These are phyloP conservation scores for Phytophthora pinifolia DNA, from an alignment of 352 stramenopile genomes.

Conservation along the genomic window DNA sequence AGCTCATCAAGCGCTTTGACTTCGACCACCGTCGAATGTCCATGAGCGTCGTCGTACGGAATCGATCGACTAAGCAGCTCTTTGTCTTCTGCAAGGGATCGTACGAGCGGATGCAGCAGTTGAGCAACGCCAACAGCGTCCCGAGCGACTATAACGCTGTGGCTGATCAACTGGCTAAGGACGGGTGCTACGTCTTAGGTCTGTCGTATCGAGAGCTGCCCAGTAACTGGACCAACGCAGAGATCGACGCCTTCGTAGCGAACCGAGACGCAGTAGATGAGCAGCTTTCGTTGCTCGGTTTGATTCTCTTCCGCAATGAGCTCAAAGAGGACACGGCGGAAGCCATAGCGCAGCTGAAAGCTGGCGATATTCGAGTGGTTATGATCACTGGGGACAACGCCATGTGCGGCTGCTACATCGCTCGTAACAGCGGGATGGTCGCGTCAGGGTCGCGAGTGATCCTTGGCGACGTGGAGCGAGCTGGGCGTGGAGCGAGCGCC, in stretches of 20 bases:
- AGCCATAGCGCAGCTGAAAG: conserved; percentile 63
- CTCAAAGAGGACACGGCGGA: conserved; percentile 66
- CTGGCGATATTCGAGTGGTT: conserved; percentile 58
- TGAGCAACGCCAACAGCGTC: conserved; percentile 43
- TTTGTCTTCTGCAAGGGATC: conserved; percentile 82
- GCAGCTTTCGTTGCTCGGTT: conserved; percentile 62
- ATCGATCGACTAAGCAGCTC: conserved; percentile 30
- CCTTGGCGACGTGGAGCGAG: conserved; percentile 30
- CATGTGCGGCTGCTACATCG: conserved; percentile 54
- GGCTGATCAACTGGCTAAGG: conserved; percentile 36
- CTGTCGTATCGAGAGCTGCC: conserved; percentile 44
- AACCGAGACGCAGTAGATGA: conserved; percentile 75
- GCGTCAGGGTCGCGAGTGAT: conserved; percentile 32
- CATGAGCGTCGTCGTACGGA: conserved; percentile 77
- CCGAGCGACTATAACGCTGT: conserved; percentile 55
- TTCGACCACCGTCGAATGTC: conserved; percentile 86
- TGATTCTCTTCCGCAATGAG: conserved; percentile 85
- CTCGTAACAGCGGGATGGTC: conserved; percentile 44
- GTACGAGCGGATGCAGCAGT: conserved; percentile 68
- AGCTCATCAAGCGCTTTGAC: conserved; percentile 81
- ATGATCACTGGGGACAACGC: conserved; percentile 88
- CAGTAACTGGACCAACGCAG: conserved; percentile 30
- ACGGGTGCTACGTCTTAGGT: conserved; percentile 80
- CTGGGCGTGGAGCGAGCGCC: conserved; percentile 16
- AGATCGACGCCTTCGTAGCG: conserved; percentile 44